phyloP scores from a whole-genome alignment of 495 filamentous ascomycete genomes.

The Penicillium taxi region DNA sequence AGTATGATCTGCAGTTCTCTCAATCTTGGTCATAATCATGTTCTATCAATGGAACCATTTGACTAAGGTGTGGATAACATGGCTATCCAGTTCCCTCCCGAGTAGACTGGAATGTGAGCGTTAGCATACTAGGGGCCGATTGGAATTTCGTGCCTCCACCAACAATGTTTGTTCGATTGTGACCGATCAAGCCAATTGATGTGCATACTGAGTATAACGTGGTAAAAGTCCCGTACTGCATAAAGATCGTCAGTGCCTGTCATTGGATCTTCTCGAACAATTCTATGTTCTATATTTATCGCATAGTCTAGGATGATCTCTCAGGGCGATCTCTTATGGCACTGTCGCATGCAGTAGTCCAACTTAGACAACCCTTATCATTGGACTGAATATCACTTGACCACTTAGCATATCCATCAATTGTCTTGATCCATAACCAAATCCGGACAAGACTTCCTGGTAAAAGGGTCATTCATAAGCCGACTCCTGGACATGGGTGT shows the following conservation, averaged over 20 bases:
- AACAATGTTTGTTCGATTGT: slow-evolving; percentile 30
- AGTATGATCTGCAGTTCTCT: slow-evolving; percentile 14
- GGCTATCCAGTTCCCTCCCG: slow-evolving; percentile 6
- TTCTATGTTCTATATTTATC: slow-evolving; percentile 20
- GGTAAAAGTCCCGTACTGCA: slow-evolving; percentile 9
- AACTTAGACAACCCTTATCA: not conserved
- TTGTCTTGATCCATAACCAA: not conserved
- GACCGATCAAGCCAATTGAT: slow-evolving; percentile 3
- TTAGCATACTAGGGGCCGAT: slow-evolving; percentile 24
- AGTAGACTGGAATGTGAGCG: slow-evolving; percentile 21
- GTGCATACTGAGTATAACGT: slow-evolving; percentile 3
- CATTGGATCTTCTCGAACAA: slow-evolving; percentile 6
- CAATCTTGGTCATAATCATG: slow-evolving; percentile 3
- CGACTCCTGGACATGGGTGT: too few species aligned
- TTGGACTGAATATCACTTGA: not conserved
- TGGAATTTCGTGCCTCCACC: slow-evolving; percentile 30
- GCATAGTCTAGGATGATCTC: slow-evolving; percentile 1
- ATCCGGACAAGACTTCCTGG: not conserved
- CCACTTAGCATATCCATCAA: not conserved
- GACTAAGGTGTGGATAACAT: not conserved
- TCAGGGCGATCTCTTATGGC: slow-evolving; percentile 1
- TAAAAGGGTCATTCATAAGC: not conserved
- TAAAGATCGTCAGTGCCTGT: slow-evolving; percentile 7
- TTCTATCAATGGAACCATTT: not conserved
- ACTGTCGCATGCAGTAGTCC: slow-evolving; percentile 13